Evolutionary conservation across 345 rosid genomes (phyloP).

Genomic region (Moricandia arvensis): DNA sequence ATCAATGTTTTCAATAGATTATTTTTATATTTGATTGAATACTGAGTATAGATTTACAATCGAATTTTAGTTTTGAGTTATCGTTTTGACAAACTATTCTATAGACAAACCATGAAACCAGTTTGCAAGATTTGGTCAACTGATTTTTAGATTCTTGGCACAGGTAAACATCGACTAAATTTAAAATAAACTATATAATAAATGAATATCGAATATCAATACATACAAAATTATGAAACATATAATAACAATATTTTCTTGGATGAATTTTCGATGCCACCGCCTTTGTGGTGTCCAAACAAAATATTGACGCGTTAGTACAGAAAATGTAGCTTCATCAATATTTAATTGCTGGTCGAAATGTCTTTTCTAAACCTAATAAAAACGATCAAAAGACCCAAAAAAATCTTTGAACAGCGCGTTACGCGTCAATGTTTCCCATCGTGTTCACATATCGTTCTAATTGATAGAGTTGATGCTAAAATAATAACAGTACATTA

Average conservation of each 20-base stretch:
- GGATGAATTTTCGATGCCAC: conserved; percentile 12
- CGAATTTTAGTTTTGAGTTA: too few relatives aligned
- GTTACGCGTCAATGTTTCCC: background rate
- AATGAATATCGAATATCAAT: too few relatives aligned
- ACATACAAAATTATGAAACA: background rate
- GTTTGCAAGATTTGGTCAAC: conserved; percentile 17
- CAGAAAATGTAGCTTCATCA: background rate
- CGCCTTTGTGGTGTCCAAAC: conserved; percentile 22
- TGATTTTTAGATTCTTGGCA: conserved; percentile 12
- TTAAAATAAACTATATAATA: background rate
- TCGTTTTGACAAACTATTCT: too few relatives aligned
- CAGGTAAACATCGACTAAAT: background rate
- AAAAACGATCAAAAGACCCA: background rate
- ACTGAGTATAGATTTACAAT: too few relatives aligned
- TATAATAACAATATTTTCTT: background rate
- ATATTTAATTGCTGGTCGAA: background rate
- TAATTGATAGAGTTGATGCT: too few relatives aligned
- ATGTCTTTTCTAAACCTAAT: background rate
- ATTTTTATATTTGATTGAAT: too few relatives aligned
- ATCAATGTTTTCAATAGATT: too few relatives aligned
- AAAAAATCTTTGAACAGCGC: background rate
- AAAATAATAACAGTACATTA: too few relatives aligned
- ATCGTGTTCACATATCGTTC: background rate
- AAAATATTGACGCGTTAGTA: conserved; percentile 12
- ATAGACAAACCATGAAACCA: too few relatives aligned